These are phyloP conservation scores for Globisporangium nunn DNA, from an alignment of 352 stramenopile genomes.

Conservation along the genomic window DNA sequence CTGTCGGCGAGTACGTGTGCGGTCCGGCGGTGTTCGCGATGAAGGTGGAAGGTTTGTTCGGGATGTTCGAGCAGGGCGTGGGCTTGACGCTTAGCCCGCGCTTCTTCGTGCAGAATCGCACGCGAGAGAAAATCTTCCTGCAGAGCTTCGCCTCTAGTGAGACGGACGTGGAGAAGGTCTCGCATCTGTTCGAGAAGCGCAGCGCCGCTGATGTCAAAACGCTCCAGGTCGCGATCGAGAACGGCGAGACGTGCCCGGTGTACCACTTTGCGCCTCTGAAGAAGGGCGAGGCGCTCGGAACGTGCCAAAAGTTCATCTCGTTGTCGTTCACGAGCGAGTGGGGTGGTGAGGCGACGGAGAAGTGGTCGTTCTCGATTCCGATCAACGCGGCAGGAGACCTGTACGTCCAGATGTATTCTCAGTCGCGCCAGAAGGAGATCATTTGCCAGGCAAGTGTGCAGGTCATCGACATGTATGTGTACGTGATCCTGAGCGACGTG, in stretches of 20 bases:
- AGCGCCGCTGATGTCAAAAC: constrained; percentile 51
- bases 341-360: constrained; percentile 35
- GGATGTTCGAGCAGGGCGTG: constrained; percentile 68
- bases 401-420: constrained; percentile 78
- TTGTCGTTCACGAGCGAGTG: constrained; percentile 72
- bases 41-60: constrained; percentile 79
- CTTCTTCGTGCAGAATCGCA: constrained; percentile 79
- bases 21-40: constrained; percentile 69
- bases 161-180: constrained; percentile 48
- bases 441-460: constrained; percentile 84
- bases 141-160: constrained; percentile 66
- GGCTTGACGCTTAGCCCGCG: constrained; percentile 72
- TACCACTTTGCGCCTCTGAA: constrained; percentile 80
- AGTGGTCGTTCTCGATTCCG: constrained; percentile 77
- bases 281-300: constrained; percentile 47
- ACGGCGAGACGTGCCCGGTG: constrained; percentile 58
- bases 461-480: constrained; percentile 86
- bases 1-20: constrained; percentile 66
- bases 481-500: constrained; percentile 79
- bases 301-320: constrained; percentile 71
- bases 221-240: constrained; percentile 37
- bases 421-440: constrained; percentile 56
- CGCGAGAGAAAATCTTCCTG: constrained; percentile 73
- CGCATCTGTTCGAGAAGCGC: constrained; percentile 70
- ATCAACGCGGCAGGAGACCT: constrained; percentile 73